These are phyloP conservation scores for Atalantia buxifolia DNA, from an alignment of 345 rosid species.

Conservation along the genomic window DNA sequence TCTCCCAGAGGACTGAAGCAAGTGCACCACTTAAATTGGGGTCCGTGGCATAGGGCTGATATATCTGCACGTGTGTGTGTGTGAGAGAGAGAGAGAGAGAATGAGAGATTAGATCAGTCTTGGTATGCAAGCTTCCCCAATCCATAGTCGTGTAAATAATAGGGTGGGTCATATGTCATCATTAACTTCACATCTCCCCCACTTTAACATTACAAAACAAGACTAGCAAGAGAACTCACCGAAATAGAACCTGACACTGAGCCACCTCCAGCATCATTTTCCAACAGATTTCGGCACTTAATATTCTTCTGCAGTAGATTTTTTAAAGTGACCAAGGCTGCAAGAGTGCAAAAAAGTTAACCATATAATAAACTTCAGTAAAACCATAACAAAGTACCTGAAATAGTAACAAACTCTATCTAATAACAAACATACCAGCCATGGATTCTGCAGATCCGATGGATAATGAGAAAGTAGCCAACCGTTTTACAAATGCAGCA, in stretches of 20 bases:
- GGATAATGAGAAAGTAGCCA: conserved; percentile 81
- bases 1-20: conserved; percentile 94
- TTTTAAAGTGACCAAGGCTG: conserved; percentile 83
- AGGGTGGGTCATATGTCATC: neutral
- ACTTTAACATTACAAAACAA: neutral
- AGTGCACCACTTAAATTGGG: conserved; percentile 94
- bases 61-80: conserved; percentile 53
- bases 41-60: conserved; percentile 76
- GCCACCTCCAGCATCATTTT: conserved; percentile 98
- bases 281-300: conserved; percentile 85
- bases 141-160: neutral
- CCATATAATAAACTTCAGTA: neutral
- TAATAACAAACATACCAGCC: conserved; percentile 52
- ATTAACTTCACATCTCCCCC: neutral
- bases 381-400: neutral
- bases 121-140: neutral
- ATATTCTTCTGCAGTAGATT: conserved; percentile 78
- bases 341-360: conserved; percentile 11
- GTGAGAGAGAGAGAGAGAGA: neutral
- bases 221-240: conserved; percentile 41
- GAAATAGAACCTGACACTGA: conserved; percentile 84
- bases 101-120: neutral
- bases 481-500: conserved; percentile 92
- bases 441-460: conserved; percentile 85
- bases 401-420: neutral